phyloP scores from a whole-genome alignment of 2,329 filamentous ascomycete species.

The Aspergillus oerlinghausenensis region DNA sequence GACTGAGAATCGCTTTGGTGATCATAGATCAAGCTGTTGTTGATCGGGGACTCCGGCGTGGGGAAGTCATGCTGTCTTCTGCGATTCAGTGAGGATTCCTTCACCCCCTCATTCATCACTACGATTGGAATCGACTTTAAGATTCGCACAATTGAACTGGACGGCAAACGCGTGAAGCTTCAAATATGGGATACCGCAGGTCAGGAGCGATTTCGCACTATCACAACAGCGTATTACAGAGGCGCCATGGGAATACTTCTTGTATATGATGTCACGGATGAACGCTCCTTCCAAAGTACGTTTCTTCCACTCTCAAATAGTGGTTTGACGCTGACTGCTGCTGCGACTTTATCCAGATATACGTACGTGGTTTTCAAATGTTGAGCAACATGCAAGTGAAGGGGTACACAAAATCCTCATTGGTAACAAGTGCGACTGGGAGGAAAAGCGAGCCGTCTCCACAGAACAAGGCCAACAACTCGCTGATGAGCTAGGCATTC shows the following conservation, averaged over 20 bases:
- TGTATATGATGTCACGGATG: conserved; percentile 97
- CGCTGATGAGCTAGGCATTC: conserved; percentile 92
- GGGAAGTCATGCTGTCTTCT: conserved; percentile 96
- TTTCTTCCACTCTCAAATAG: conserved; percentile 12
- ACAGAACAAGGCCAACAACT: conserved; percentile 90
- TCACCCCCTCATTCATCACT: conserved; percentile 96
- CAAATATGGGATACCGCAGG: conserved; percentile 99
- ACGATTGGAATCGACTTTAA: conserved; percentile 99
- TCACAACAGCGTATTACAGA: conserved; percentile 97
- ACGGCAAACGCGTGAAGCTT: conserved; percentile 97
- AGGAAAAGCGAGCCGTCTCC: conserved; percentile 93
- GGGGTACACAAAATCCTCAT: conserved; percentile 99
- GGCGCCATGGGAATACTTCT: conserved; percentile 97
- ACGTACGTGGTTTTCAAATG: conserved; percentile 98
- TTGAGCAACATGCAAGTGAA: conserved; percentile 96
- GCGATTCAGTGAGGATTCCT: conserved; percentile 95
- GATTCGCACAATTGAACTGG: conserved; percentile 97
- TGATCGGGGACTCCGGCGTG: conserved; percentile 94
- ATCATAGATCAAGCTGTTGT: conserved; percentile 83
- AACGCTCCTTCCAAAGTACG: conserved; percentile 91
- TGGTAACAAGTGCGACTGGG: conserved; percentile 99
- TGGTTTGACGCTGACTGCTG: conserved; percentile 8
- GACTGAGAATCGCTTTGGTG: conserved; percentile 17
- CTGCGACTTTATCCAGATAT: conserved; percentile 63
- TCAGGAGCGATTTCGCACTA: conserved; percentile 96